Evolutionary conservation across 2,329 filamentous ascomycete genomes (phyloP).

Genomic region (Purpureocillium lavendulum): DNA sequence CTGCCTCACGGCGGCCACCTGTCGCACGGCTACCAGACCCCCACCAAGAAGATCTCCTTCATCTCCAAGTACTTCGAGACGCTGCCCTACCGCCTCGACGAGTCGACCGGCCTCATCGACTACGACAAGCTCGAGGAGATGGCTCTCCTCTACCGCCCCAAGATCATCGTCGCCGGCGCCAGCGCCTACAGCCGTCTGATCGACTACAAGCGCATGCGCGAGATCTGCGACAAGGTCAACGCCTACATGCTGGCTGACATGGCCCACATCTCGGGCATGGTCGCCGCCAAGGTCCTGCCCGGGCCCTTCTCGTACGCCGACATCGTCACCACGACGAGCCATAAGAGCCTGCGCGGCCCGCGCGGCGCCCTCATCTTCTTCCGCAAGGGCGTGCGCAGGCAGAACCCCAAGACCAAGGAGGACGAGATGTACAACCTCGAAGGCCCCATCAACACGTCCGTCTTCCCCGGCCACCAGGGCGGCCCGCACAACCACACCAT

Average conservation of each 20-base stretch:
- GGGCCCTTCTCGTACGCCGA: conserved; percentile 85
- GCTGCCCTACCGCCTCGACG: conserved; percentile 85
- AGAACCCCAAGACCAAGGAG: conserved; percentile 77
- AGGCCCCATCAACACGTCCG: conserved; percentile 86
- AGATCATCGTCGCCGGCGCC: conserved; percentile 89
- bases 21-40: conserved; percentile 95
- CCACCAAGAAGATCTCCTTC: conserved; percentile 91
- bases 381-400: conserved; percentile 80
- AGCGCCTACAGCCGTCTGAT: conserved; percentile 95
- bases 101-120: conserved; percentile 87
- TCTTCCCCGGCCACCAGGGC: conserved; percentile 97
- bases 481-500: conserved; percentile 99
- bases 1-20: conserved; percentile 94
- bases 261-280: conserved; percentile 91
- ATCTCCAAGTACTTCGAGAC: conserved; percentile 99
- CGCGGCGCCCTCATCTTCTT: conserved; percentile 98
- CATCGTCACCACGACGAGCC: conserved; percentile 94
- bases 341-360: conserved; percentile 93
- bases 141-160: conserved; percentile 83
- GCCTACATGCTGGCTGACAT: conserved; percentile 94
- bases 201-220: conserved; percentile 86
- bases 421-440: conserved; percentile 87
- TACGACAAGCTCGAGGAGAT: conserved; percentile 86
- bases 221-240: conserved; percentile 83
- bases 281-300: conserved; percentile 85